Evolutionary conservation across 805 yeast genomes (phyloP).

Genomic region (Metschnikowia kofuensis): DNA sequence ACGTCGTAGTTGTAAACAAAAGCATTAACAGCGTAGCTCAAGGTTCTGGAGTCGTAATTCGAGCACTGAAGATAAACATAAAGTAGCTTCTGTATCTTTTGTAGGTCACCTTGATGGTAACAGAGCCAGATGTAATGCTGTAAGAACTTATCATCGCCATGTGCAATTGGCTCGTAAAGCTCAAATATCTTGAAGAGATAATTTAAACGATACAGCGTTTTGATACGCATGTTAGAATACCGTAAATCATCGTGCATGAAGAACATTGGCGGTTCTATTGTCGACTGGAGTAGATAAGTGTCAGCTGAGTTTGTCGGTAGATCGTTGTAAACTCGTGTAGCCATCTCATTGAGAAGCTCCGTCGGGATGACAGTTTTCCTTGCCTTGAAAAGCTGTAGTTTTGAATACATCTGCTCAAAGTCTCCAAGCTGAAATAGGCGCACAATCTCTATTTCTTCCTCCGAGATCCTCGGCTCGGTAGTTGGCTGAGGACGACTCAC

Average conservation of each 20-base stretch:
- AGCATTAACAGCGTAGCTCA: conserved; percentile 29
- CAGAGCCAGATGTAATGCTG: conserved; percentile 33
- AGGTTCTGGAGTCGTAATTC: conserved; percentile 22
- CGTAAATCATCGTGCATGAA: conserved; percentile 11
- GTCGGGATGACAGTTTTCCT: conserved; percentile 6
- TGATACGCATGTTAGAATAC: conserved; percentile 2
- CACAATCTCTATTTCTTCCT: conserved; percentile 15
- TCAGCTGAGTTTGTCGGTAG: conserved; percentile 12
- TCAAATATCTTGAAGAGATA: conserved; percentile 21
- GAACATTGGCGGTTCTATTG: conserved; percentile 14
- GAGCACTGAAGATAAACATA: conserved; percentile 21
- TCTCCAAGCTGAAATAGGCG: conserved; percentile 12
- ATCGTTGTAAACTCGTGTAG: conserved; percentile 12
- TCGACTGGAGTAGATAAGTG: conserved; percentile 13
- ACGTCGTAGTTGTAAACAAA: conserved; percentile 34
- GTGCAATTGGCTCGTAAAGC: conserved; percentile 17
- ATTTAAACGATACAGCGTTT: conserved; percentile 20
- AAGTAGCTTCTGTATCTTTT: conserved; percentile 21
- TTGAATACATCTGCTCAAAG: conserved; percentile 11
- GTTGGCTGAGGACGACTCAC: background rate
- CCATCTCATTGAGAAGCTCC: conserved; percentile 14
- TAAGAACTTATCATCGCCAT: conserved; percentile 16
- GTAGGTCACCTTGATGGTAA: conserved; percentile 34
- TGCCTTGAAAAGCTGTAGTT: conserved; percentile 8
- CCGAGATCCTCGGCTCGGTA: background rate